Evolutionary conservation across 768 basidiomycete species (phyloP), one percentile per base, ranked within the genome.

Genomic region (Leccinum olivaceopallidum): DNA sequence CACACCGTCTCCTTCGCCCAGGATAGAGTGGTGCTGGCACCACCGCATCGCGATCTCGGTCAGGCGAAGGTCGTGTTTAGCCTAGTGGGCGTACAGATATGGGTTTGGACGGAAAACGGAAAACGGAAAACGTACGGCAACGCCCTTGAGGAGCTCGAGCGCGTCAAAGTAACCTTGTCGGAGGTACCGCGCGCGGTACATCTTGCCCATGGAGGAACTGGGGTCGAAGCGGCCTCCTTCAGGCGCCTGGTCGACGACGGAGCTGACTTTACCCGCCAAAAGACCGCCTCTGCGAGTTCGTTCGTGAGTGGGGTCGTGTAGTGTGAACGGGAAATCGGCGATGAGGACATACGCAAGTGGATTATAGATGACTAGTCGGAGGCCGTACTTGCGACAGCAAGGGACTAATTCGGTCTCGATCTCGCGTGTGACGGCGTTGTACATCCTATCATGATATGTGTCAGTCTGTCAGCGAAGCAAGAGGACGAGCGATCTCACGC

Each of bases 31-130:
- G 59, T 87, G 80, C 56, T 85, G 81, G 55, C 81, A 75, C 86
- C 86, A 88, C n/a, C 86, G 77, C 52, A 86, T 72, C 1, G 85
- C 83, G 4, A 85, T 77, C 70, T 87, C 84, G 3, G 79, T 76
- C 58, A 85, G 71, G 0, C 79, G 78, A 4, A 87, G 67, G 48
- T 71, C 62, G 60, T 85, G 74, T 53, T 78, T 80, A 37, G 78
- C 58, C 65, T 65, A 37, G 24, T 28, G 47, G 14, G 28, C 39
- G 44, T 14, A 32, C 6, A 47, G 26, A 50, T 26, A 2, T 18
- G 24, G 14, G 3, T 48, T 24, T 24, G 9, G 16, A 39, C 4
- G 2, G 26, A 26, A 12, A 6, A 39, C 4, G 9, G 3, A 39
- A 39, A 8, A 8, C 4, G 47, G 22, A 18, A 53, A 7, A 65